Evolutionary conservation across 306 rosid species (phyloP).

Genomic region (Acacia melanoxylon): DNA sequence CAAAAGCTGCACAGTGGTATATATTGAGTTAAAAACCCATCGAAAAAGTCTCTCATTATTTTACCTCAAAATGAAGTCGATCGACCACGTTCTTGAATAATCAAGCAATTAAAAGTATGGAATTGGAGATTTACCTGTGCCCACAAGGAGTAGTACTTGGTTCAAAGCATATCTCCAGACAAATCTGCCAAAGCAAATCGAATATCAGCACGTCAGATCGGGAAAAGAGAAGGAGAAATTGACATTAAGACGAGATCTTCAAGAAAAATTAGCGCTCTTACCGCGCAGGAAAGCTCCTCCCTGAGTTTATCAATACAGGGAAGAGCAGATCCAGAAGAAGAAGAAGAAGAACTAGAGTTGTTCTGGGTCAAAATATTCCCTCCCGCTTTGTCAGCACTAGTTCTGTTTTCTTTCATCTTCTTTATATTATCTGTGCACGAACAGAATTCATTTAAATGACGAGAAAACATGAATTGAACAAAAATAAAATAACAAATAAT

Average conservation of each 20-base stretch:
- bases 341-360: slow-evolving; percentile 33
- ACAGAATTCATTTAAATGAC: background rate
- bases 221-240: background rate
- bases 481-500: background rate
- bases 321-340: slow-evolving; percentile 45
- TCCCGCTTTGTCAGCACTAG: slow-evolving; percentile 34
- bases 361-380: slow-evolving; percentile 36
- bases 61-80: background rate
- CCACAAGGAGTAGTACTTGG: slow-evolving; percentile 98
- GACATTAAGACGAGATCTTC: background rate
- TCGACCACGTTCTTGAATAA: background rate
- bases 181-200: slow-evolving; percentile 56
- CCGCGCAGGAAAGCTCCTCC: slow-evolving; percentile 97
- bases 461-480: background rate
- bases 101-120: background rate
- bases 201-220: background rate
- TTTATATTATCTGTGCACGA: slow-evolving; percentile 43
- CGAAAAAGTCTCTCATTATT: background rate
- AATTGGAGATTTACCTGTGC: slow-evolving; percentile 62
- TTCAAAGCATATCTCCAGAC: slow-evolving; percentile 93
- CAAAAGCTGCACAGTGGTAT: slow-evolving; percentile 63
- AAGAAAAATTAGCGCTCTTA: slow-evolving; percentile 37
- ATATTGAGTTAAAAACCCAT: slow-evolving; percentile 17
- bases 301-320: slow-evolving; percentile 85
- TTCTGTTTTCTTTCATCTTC: slow-evolving; percentile 37